Percentiles rank a stretch among this genome's conserved stretches.
These are phyloP conservation scores for Diaporthe longicolla DNA, from an alignment of 2,329 filamentous ascomycete genomes.

Conservation along the genomic window DNA sequence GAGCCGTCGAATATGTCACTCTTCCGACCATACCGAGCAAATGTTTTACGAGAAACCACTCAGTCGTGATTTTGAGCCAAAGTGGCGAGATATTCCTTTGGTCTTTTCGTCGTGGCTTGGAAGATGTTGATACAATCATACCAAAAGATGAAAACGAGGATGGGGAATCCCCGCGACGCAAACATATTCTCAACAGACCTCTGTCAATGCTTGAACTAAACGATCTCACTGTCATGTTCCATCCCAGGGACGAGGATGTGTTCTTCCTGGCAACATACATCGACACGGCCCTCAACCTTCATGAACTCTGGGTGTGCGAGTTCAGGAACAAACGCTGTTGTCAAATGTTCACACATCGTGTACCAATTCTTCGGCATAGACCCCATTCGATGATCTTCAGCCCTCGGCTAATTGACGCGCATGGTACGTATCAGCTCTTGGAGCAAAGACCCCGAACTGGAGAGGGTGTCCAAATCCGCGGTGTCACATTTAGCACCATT, in stretches of 20 bases:
- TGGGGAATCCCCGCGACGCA: not conserved
- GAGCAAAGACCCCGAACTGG: not conserved
- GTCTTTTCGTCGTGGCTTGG: constrained; percentile 6
- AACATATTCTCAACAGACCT: not conserved
- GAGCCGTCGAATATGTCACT: not conserved
- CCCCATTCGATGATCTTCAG: not conserved
- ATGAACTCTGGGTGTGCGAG: constrained; percentile 12
- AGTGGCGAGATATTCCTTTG: constrained; percentile 15
- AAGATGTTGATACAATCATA: constrained; percentile 9
- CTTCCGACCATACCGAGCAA: not conserved
- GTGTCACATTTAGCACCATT: constrained; percentile 30
- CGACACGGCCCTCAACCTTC: not conserved
- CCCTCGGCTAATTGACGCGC: constrained; percentile 7
- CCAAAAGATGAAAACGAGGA: not conserved
- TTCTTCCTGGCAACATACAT: constrained; percentile 18
- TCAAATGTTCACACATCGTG: not conserved
- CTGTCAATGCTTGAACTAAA: not conserved
- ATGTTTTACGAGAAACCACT: constrained; percentile 9
- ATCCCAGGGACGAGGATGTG: not conserved
- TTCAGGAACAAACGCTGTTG: constrained; percentile 18
- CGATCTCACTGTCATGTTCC: not conserved
- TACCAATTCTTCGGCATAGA: not conserved
- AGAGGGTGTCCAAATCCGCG: not conserved
- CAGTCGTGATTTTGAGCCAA: constrained; percentile 6
- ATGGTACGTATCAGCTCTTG: constrained; percentile 31